phyloP scores from a whole-genome alignment of 2,329 filamentous ascomycete genomes.

The Fonsecaea nubica region DNA sequence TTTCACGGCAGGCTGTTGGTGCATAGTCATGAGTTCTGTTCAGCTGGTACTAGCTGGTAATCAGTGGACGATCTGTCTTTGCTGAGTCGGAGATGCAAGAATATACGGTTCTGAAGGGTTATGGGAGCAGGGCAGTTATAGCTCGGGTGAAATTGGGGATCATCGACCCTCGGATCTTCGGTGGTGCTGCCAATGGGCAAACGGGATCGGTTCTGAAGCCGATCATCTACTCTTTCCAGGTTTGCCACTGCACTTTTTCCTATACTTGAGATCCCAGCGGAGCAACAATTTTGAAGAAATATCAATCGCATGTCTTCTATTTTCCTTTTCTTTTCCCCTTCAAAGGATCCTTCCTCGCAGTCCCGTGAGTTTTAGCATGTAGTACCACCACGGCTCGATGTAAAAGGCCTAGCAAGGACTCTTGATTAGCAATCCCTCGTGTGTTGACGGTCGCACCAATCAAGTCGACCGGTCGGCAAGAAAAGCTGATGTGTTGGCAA shows the following conservation, averaged over 20 bases:
- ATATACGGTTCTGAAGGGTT: neutral
- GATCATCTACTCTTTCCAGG: neutral
- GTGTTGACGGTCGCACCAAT: slow-evolving; percentile 27
- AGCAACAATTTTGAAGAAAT: neutral
- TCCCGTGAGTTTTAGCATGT: neutral
- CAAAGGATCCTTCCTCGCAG: no score
- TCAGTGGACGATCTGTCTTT: neutral
- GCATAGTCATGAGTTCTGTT: neutral
- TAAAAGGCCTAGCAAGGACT: neutral
- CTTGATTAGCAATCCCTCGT: slow-evolving; percentile 13
- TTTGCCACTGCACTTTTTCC: neutral
- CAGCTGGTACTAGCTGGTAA: neutral
- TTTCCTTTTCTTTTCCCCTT: neutral
- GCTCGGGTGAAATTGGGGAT: slow-evolving; percentile 1
- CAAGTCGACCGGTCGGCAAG: slow-evolving; percentile 26
- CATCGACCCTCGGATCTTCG: slow-evolving; percentile 14
- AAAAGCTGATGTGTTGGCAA: slow-evolving; percentile 35
- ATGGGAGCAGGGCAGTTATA: neutral
- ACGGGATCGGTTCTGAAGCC: neutral
- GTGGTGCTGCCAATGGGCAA: slow-evolving; percentile 20
- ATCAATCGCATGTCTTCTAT: neutral
- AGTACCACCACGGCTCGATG: neutral
- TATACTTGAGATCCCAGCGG: neutral
- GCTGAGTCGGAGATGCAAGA: neutral
- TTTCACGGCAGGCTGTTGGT: neutral